Base-by-base conservation (phyloP, 495 filamentous ascomycete species). In the Trichoderma reesei region DNA sequence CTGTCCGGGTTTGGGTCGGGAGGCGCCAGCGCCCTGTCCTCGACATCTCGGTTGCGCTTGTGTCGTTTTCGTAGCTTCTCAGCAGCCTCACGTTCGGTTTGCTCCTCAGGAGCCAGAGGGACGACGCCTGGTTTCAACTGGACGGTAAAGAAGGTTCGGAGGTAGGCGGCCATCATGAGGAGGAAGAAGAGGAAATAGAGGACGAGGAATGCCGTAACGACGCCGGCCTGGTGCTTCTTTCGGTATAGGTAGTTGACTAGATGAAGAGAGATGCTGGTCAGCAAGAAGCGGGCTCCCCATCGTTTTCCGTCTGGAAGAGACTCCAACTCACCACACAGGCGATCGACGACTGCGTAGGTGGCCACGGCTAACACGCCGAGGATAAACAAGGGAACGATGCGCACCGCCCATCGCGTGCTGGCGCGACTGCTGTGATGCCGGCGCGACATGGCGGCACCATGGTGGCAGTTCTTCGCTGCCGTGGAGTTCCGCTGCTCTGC, bases 151-250 rank as follows among this genome's bases (percentile, higher is more conserved):
- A 88, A 68, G 16, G 92, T 79, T 62, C 89, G 85, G 20, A 86
- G 63, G 69, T 94, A 96, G 8, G 87, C 85, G 38, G 75, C 63
- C n/a, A 86, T 64, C 70, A 91, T 82, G 39, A 85, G 75, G 2
- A 88, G 65, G 37, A 96, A 76, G 33, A 92, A 80, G 59, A 88
- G 14, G 66, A 86, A 88, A 74, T 90, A 92, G 48, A 91, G 65
- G 16, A 83, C 81, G 59, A 96, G 73, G 64, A 95, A 84, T 5
- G 82, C 83, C 42, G 86, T 83, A 59, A 87, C 90, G 46, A 83
- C 73, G 64, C 83, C 83, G 67, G 72, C 68, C 48, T 80, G 74
- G 26, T 78, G 68, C 59, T 74, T 73, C 41, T 80, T 78, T 62
- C 79, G 71, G 65, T 90, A 76, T 54, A 90, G 82, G 69, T 85